phyloP scores from a whole-genome alignment of 75 land plant species.

The Pseudotsuga menziesii region DNA sequence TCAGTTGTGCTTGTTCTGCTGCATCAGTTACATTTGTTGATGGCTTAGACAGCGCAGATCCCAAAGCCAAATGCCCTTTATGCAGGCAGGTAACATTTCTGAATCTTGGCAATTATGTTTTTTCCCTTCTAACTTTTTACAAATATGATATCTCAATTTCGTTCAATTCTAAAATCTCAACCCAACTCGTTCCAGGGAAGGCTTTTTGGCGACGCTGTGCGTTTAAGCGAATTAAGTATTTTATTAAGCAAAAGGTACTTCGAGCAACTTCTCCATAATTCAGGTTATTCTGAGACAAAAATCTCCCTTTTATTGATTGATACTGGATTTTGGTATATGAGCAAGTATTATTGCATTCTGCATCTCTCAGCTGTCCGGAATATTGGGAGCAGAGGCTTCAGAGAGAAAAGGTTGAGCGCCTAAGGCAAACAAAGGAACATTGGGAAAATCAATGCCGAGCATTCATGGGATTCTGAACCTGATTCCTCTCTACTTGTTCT shows the following conservation, averaged over 20 bases:
- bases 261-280: not conserved
- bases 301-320: not conserved
- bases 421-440: conserved; percentile 66
- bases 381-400: conserved; percentile 67
- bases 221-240: conserved; percentile 63
- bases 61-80: conserved; percentile 63
- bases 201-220: conserved; percentile 68
- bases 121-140: not conserved
- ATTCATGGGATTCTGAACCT: conserved; percentile 47
- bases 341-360: not conserved
- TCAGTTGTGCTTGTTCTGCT: conserved; percentile 75
- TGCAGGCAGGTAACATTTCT: conserved; percentile 62
- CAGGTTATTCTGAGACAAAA: not conserved
- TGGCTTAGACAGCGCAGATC: conserved; percentile 54
- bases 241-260: conserved; percentile 57
- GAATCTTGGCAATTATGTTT: not conserved
- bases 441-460: conserved; percentile 61
- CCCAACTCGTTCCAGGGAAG: conserved; percentile 35
- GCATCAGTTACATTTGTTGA: conserved; percentile 66
- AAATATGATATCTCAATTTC: not conserved
- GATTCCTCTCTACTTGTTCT: too few relatives aligned
- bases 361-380: conserved; percentile 54
- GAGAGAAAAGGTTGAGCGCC: conserved; percentile 55
- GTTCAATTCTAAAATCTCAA: not conserved
- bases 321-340: not conserved